Conservation (phyloP, 495 filamentous ascomycete species). For the Penicillium canariense region DNA sequence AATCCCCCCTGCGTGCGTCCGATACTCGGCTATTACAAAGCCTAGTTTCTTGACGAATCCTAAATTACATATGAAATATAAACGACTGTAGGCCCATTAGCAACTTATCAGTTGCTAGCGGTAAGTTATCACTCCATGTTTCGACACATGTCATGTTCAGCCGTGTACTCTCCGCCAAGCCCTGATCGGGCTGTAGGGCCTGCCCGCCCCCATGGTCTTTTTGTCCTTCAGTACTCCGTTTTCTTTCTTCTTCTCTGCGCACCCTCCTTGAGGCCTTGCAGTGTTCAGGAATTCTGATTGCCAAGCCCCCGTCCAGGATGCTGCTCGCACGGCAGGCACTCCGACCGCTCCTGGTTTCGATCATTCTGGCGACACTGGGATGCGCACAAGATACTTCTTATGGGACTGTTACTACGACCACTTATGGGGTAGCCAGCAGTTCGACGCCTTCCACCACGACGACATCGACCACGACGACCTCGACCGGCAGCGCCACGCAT, state of each 20-base stretch:
- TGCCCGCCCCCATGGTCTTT: background rate
- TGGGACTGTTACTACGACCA: background rate
- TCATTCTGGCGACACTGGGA: conserved; percentile 6
- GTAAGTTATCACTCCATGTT: too few species aligned
- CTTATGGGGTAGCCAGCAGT: conserved; percentile 6
- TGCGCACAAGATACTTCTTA: background rate
- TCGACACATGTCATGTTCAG: too few species aligned
- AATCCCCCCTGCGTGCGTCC: too few species aligned
- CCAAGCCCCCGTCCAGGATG: conserved; percentile 2
- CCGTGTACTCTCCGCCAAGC: background rate
- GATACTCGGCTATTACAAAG: too few species aligned
- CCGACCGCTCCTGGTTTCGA: conserved; percentile 8
- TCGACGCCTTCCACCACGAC: conserved; percentile 6
- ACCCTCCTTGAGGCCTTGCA: background rate
- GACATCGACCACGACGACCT: conserved; percentile 13
- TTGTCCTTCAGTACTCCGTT: background rate
- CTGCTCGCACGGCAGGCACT: conserved; percentile 4
- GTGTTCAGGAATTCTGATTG: background rate
- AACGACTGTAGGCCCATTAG: too few species aligned
- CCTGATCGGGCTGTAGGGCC: background rate
- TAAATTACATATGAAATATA: too few species aligned
- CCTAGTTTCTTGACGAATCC: too few species aligned
- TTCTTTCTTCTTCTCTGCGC: background rate
- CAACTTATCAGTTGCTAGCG: too few species aligned
- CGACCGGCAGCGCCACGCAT: conserved; percentile 35